These are phyloP conservation scores for Coprinopsis strossmayeri DNA, from an alignment of 768 basidiomycete species.

Conservation along the genomic window DNA sequence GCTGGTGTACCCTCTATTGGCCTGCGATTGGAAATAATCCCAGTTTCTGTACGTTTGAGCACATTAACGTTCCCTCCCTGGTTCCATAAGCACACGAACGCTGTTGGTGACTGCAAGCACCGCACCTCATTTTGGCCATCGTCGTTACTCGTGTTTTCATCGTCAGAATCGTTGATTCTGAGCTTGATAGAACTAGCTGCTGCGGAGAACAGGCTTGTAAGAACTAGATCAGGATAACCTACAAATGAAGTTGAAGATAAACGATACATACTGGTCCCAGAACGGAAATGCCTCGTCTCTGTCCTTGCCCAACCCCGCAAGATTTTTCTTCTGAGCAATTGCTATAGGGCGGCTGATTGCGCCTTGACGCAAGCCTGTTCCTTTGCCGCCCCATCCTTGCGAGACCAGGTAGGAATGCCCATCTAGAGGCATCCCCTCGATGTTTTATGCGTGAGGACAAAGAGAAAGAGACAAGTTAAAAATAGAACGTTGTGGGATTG, in stretches of 20 bases:
- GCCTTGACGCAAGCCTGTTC: conserved; percentile 77
- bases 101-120: too few species aligned
- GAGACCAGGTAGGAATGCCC: conserved; percentile 65
- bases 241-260: background rate
- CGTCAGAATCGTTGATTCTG: conserved; percentile 43
- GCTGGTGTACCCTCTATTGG: conserved; percentile 47
- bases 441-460: background rate
- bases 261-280: conserved; percentile 85
- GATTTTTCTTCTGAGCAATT: conserved; percentile 76
- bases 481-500: background rate
- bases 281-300: conserved; percentile 94
- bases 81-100: too few species aligned
- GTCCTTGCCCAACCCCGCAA: conserved; percentile 88
- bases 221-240: background rate
- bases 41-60: conserved; percentile 60
- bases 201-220: conserved; percentile 66
- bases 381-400: conserved; percentile 88
- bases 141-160: conserved; percentile 29
- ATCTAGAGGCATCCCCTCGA: conserved; percentile 53
- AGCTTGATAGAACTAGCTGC: conserved; percentile 81
- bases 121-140: conserved; percentile 13
- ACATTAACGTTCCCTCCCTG: too few species aligned
- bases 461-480: background rate
- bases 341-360: conserved; percentile 72
- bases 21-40: conserved; percentile 68